Conservation (phyloP, 176 grass and related monocot genomes). For the Ensete glaucum region DNA sequence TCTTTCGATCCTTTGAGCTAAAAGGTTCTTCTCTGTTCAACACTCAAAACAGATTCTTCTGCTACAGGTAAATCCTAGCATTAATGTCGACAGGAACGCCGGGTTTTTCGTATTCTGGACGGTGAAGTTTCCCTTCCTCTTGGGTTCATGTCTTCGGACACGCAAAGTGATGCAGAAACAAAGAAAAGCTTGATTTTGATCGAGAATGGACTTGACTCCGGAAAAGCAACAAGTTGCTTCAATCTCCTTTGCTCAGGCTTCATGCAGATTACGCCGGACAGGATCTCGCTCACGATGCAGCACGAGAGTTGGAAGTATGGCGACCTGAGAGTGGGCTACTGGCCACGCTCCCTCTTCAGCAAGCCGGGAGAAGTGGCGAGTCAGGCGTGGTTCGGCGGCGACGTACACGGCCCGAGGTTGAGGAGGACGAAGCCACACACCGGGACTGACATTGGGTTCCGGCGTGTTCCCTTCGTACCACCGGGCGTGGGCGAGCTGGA, state of each 20-base stretch:
- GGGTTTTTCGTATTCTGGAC: background rate
- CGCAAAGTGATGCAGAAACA: too few relatives aligned
- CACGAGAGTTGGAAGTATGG: background rate
- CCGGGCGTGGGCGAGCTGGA: slow-evolving; percentile 4
- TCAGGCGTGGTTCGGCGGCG: slow-evolving; percentile 16
- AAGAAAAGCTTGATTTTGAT: too few relatives aligned
- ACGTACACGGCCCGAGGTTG: slow-evolving; percentile 25
- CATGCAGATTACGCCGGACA: background rate
- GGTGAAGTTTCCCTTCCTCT: background rate
- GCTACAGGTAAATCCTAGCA: background rate
- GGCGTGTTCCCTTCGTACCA: slow-evolving; percentile 10
- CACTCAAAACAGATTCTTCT: background rate
- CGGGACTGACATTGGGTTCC: slow-evolving; percentile 21
- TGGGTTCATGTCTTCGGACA: background rate
- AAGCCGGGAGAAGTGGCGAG: background rate
- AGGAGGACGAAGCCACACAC: slow-evolving; percentile 15
- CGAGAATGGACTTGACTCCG: background rate
- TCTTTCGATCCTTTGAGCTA: too few relatives aligned
- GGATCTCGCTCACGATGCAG: background rate
- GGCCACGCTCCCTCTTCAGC: slow-evolving; percentile 10
- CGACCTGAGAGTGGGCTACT: slow-evolving; percentile 17
- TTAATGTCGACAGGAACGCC: background rate
- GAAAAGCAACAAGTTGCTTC: background rate
- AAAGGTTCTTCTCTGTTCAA: too few relatives aligned
- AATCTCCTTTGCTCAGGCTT: slow-evolving; percentile 13